These are phyloP conservation scores for Psilocybe subaeruginosa DNA, from an alignment of 768 basidiomycete species.

Conservation along the genomic window DNA sequence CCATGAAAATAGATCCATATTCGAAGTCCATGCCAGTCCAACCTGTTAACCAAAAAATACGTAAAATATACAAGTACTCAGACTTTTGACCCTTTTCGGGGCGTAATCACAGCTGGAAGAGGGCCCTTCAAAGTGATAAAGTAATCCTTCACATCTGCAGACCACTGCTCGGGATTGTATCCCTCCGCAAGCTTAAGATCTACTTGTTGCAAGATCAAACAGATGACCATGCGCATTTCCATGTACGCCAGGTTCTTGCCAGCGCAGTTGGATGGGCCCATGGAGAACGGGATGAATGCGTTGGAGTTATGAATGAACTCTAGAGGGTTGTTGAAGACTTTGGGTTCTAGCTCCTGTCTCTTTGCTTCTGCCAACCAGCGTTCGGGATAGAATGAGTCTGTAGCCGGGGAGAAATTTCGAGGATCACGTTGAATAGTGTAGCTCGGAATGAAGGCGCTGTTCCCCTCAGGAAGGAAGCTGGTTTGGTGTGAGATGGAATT, in stretches of 20 bases:
- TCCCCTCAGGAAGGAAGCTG: slow-evolving; percentile 41
- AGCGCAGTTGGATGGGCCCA: slow-evolving; percentile 54
- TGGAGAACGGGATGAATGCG: slow-evolving; percentile 40
- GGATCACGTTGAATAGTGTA: slow-evolving; percentile 39
- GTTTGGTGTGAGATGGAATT: background rate
- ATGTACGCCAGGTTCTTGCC: slow-evolving; percentile 43
- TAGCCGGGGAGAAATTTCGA: slow-evolving; percentile 37
- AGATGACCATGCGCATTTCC: slow-evolving; percentile 37
- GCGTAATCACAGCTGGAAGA: slow-evolving; percentile 34
- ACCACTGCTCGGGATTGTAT: slow-evolving; percentile 28
- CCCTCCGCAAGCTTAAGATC: slow-evolving; percentile 27
- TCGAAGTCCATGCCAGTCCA: too few relatives aligned
- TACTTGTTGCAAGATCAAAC: slow-evolving; percentile 29
- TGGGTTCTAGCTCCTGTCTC: slow-evolving; percentile 32
- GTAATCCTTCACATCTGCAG: slow-evolving; percentile 30
- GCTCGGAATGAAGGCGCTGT: slow-evolving; percentile 35
- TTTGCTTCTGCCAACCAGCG: slow-evolving; percentile 34
- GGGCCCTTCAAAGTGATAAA: slow-evolving; percentile 34
- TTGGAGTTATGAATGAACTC: slow-evolving; percentile 24
- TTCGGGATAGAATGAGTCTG: slow-evolving; percentile 40
- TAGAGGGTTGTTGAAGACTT: slow-evolving; percentile 31
- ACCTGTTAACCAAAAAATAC: too few relatives aligned
- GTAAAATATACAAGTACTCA: background rate
- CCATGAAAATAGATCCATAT: too few relatives aligned
- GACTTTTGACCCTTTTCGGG: slow-evolving; percentile 21